These are phyloP conservation scores for Aspergillus carbonarius DNA, from an alignment of 2,329 filamentous ascomycete genomes.

Conservation along the genomic window DNA sequence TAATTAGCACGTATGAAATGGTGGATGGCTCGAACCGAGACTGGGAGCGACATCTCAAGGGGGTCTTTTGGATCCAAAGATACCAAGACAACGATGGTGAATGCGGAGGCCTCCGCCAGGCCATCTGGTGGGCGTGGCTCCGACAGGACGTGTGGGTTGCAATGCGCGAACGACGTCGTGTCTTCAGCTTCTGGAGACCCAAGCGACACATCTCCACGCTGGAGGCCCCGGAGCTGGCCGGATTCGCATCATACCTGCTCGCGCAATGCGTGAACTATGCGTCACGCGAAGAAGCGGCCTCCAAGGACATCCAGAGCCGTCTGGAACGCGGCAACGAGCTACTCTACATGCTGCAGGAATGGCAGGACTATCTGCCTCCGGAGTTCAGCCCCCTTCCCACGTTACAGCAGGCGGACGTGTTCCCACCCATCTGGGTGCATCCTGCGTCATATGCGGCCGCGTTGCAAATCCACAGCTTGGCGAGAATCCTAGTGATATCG, in stretches of 20 bases:
- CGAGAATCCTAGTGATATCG: slow-evolving; percentile 54
- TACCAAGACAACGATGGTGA: slow-evolving; percentile 62
- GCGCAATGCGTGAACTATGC: slow-evolving; percentile 60
- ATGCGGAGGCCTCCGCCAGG: slow-evolving; percentile 55
- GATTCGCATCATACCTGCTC: slow-evolving; percentile 55
- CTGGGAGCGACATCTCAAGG: slow-evolving; percentile 64
- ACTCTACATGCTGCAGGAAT: slow-evolving; percentile 52
- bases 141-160: slow-evolving; percentile 67
- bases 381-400: slow-evolving; percentile 46
- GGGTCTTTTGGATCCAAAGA: slow-evolving; percentile 66
- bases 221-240: slow-evolving; percentile 55
- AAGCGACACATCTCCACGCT: slow-evolving; percentile 51
- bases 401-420: slow-evolving; percentile 30
- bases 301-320: slow-evolving; percentile 43
- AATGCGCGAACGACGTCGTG: slow-evolving; percentile 57
- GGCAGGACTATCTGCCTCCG: slow-evolving; percentile 45
- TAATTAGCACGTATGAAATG: slow-evolving; percentile 67
- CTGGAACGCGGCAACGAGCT: slow-evolving; percentile 50
- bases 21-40: slow-evolving; percentile 57
- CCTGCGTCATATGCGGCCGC: slow-evolving; percentile 50
- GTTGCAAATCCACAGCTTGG: slow-evolving; percentile 54
- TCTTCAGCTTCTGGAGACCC: slow-evolving; percentile 60
- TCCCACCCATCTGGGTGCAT: slow-evolving; percentile 54
- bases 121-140: slow-evolving; percentile 67
- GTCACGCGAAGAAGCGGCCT: slow-evolving; percentile 51